Base-by-base conservation (phyloP, 208 protist genomes). In the Acanthamoeba healyi region DNA sequence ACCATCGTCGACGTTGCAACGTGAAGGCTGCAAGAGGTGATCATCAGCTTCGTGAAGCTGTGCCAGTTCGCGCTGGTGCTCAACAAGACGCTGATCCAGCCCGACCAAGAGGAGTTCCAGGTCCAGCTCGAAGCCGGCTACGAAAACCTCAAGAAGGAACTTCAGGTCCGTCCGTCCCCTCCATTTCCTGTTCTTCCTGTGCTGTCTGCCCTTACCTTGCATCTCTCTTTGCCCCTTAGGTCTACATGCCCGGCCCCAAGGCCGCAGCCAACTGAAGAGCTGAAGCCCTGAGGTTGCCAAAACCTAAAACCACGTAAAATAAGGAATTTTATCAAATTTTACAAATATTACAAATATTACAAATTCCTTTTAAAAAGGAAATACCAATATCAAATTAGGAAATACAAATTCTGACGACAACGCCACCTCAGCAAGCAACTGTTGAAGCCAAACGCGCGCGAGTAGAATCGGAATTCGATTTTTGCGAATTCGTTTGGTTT, bases 61-160 rank as follows among this genome's bases (percentile, higher is more conserved):
- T 74, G 56, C 56, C 84, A 72, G 51, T 72, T 74, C 26, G 84
- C 84, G 38, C 84, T 91, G 51, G 32, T 74, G 56, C 51, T 72
- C 34, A 91, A 91, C 84, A 91, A 91, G 84, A 91, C 56, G 12
- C 61, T 93, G 42, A 93, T 93, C 65, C 42, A 56, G 38, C 46
- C 88, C 10, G 88, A 93, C 22, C 88, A 93, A 38, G 51, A 67
- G 40, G 46, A 51, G 29, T 93, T 93, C 88, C 88, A 93, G 44
- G 65, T 67, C 63, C 58, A 82, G 44, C 88, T 93, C 26, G 63
- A 93, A 40, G 88, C 40, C 12, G 88, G 88, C 61, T 93, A 93
- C 65, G 88, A 93, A 4, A 84, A 29, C 17, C 42, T 84, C 10
- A 84, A 84, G 74, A 29, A 38, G 29, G 74, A 84, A 22, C 74